Base-by-base conservation (phyloP, 176 grass and related monocot species). In the Carex kokanica region DNA sequence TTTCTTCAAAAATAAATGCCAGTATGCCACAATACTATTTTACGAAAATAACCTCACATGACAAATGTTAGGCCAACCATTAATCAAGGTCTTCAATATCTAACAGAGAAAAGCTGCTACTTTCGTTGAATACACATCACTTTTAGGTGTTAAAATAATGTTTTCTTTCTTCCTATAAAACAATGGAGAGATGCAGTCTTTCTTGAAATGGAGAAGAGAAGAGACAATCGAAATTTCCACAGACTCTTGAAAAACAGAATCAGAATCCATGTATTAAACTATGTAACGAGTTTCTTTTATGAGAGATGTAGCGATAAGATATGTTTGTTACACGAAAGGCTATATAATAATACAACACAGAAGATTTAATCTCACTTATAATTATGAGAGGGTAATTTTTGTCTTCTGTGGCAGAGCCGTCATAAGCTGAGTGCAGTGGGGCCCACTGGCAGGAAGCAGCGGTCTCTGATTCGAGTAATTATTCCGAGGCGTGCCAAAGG, bases 361-460 rank as follows among this genome's bases (percentile, higher is more conserved):
- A 49, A 65, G 4, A 32, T 73, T 51, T 61, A 34, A 31, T 13
- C 36, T 23, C 78, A 43, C 13, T 60, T 21, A 43, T 61, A 62
- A 80, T 80, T 38, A 38, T 49, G 38, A 72, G 67, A 15, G 7
- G 53, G 78, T 62, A 61, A 80, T 40, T 55, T 80, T 80, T 80
- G 78, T 80, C 56, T 62, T 62, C 81, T 84, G 72, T 77, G 20
- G 63, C 73, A 27, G 60, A 74, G 55, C 61, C 56, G 57, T 65
- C 70, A 16, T 51, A 40, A 79, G 38, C 20, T 31, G 20, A 15
- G 34, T 29, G 57, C 20, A 40, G 9, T 38, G 40, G 38, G 59
- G 61, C 16, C 78, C 78, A 80, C 27, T 2, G 18, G 14, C 57
- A 80, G 55, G 9, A 49, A 53, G 16, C 23, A 36, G 20, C 40